phyloP scores from a whole-genome alignment of 495 filamentous ascomycete genomes.

The Aspergillus biplanus region DNA sequence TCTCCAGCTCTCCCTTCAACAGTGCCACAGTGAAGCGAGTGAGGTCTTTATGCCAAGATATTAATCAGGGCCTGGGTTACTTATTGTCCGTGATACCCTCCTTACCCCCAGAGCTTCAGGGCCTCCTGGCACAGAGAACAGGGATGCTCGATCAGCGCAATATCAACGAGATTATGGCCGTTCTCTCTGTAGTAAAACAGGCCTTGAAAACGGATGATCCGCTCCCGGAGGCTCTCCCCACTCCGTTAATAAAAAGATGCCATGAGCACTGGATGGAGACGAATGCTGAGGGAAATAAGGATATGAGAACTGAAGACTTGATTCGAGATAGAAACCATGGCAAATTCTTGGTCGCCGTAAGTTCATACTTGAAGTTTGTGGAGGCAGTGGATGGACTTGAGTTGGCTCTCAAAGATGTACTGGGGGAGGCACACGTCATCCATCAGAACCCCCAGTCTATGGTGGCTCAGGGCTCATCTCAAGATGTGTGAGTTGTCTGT shows the following conservation, averaged over 20 bases:
- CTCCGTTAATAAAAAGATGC: conserved; percentile 38
- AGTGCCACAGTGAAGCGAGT: conserved; percentile 33
- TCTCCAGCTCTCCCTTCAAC: conserved; percentile 40
- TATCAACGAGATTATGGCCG: conserved; percentile 44
- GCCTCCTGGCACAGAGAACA: conserved; percentile 22
- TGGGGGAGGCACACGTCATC: too few relatives aligned
- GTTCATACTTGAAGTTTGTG: too few relatives aligned
- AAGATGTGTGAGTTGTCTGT: too few relatives aligned
- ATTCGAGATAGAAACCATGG: too few relatives aligned
- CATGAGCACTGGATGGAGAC: conserved; percentile 28
- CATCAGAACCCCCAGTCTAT: too few relatives aligned
- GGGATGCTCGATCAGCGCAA: conserved; percentile 37
- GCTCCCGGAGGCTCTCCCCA: conserved; percentile 40
- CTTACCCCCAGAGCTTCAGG: conserved; percentile 36
- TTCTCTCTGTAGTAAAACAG: conserved; percentile 38
- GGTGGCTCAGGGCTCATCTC: too few relatives aligned
- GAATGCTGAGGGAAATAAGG: too few relatives aligned
- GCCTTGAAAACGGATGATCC: conserved; percentile 40
- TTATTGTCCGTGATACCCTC: conserved; percentile 37
- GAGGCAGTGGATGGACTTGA: too few relatives aligned
- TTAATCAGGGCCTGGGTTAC: conserved; percentile 39
- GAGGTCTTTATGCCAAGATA: conserved; percentile 34
- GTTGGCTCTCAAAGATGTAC: too few relatives aligned
- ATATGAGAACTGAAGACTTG: too few relatives aligned
- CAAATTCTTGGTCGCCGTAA: too few relatives aligned